phyloP scores from a whole-genome alignment of 192 early-diverging fungal species.

The Coemansia sp. region DNA sequence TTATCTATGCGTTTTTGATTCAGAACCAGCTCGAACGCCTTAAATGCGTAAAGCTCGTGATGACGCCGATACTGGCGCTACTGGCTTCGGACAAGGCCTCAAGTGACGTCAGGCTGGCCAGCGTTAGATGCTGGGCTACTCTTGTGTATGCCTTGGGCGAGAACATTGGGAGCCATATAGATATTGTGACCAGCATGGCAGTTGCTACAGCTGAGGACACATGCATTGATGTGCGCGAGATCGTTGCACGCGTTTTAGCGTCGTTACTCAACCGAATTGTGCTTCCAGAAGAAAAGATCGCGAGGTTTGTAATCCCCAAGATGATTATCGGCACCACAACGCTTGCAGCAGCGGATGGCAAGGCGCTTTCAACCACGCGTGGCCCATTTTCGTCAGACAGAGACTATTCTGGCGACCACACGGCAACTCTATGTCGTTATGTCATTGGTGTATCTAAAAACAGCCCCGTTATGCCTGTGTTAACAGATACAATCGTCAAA shows the following conservation, averaged over 20 bases:
- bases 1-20: slow-evolving; percentile 46
- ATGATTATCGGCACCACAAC: slow-evolving; percentile 52
- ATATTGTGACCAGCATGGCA: slow-evolving; percentile 12
- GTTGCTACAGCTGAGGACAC: neutral
- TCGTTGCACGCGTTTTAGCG: slow-evolving; percentile 28
- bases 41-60: slow-evolving; percentile 31
- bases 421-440: slow-evolving; percentile 28
- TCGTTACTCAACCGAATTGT: slow-evolving; percentile 30
- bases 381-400: slow-evolving; percentile 46
- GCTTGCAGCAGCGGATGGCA: slow-evolving; percentile 40
- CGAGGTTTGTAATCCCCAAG: slow-evolving; percentile 37
- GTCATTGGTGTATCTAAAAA: slow-evolving; percentile 23
- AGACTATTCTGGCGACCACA: slow-evolving; percentile 35
- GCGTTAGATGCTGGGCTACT: slow-evolving; percentile 48
- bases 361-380: slow-evolving; percentile 35
- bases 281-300: slow-evolving; percentile 17
- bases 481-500: slow-evolving; percentile 4
- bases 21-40: slow-evolving; percentile 22
- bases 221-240: slow-evolving; percentile 16
- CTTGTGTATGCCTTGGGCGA: slow-evolving; percentile 48
- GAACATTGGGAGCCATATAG: slow-evolving; percentile 27
- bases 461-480: slow-evolving; percentile 29
- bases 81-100: slow-evolving; percentile 3
- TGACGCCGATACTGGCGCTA: slow-evolving; percentile 29
- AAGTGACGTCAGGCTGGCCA: slow-evolving; percentile 24